A percentile compares a stretch with the other conserved stretches of the same genome.
Evolutionary conservation across 2,329 filamentous ascomycete genomes (phyloP).

Genomic region (Penicillium janthinellum): DNA sequence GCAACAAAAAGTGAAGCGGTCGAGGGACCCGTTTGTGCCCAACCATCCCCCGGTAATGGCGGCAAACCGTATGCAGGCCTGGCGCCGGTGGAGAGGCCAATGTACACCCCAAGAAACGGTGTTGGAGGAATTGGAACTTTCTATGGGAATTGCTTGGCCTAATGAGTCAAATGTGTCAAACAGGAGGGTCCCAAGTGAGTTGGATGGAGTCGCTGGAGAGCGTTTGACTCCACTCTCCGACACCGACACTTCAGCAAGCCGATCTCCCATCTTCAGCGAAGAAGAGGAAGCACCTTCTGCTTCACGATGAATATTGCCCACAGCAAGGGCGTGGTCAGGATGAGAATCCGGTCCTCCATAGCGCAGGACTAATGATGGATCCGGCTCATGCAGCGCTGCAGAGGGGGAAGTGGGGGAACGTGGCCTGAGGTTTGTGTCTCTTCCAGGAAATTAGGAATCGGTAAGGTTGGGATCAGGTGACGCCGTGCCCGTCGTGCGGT

Average conservation of each 20-base stretch:
- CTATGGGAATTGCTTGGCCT: constrained; percentile 1
- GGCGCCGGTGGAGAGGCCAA: constrained; percentile 26
- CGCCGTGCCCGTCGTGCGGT: constrained; percentile 8
- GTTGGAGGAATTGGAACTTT: constrained; percentile 4
- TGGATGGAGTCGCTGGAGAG: constrained; percentile 15
- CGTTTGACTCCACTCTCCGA: constrained; percentile 26
- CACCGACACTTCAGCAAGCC: constrained; percentile 28
- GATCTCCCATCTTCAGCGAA: constrained; percentile 11
- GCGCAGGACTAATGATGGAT: constrained; percentile 10
- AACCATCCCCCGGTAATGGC: constrained; percentile 26
- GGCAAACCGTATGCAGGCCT: constrained; percentile 31
- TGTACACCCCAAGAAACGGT: constrained; percentile 12
- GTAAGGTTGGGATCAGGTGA: constrained; percentile 15
- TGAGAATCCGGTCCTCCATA: constrained; percentile 15
- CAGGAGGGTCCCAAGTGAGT: constrained; percentile 8
- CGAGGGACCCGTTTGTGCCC: constrained; percentile 33
- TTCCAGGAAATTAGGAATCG: background rate
- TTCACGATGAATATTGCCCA: constrained; percentile 5
- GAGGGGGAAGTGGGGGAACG: constrained; percentile 14
- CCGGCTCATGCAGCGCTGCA: constrained; percentile 2
- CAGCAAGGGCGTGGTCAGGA: constrained; percentile 20
- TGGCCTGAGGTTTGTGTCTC: background rate
- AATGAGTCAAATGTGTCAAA: constrained; percentile 7
- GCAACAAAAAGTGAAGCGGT: constrained; percentile 23
- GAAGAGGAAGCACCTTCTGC: constrained; percentile 2